Conservation (phyloP, 441 rosid species). For the Croton setiger region DNA sequence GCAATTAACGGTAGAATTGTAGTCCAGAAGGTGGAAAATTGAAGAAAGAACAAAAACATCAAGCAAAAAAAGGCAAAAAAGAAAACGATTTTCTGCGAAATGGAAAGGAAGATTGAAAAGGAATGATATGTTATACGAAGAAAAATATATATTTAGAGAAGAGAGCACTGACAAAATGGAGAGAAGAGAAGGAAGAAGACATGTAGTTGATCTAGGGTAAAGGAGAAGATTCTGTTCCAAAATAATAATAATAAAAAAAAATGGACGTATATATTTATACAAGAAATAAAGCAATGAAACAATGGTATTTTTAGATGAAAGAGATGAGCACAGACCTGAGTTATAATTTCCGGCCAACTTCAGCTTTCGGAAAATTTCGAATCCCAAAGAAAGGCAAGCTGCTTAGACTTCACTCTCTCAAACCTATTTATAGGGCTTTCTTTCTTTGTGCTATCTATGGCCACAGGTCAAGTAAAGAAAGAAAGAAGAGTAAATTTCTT, state of each 20-base stretch:
- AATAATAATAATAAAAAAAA: constrained; percentile 22
- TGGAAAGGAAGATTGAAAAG: background rate
- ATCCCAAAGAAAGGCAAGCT: constrained; percentile 38
- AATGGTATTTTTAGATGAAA: constrained; percentile 17
- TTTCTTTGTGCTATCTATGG: constrained; percentile 25
- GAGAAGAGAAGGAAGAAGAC: background rate
- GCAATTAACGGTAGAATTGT: background rate
- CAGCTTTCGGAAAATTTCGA: constrained; percentile 60
- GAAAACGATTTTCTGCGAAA: background rate
- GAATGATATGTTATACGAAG: background rate
- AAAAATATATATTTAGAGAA: constrained; percentile 4
- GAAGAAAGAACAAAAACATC: background rate
- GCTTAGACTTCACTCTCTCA: constrained; percentile 26
- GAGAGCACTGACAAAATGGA: background rate
- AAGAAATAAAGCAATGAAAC: constrained; percentile 21
- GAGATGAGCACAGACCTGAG: constrained; percentile 33
- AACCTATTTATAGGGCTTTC: constrained; percentile 37
- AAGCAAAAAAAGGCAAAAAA: background rate
- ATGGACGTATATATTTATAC: background rate
- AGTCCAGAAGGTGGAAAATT: background rate
- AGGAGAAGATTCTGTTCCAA: constrained; percentile 26
- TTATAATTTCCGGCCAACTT: constrained; percentile 38
- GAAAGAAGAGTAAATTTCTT: background rate
- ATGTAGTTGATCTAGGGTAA: constrained; percentile 13
- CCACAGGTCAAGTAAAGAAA: constrained; percentile 4